A percentile compares a stretch with the other conserved stretches of the same genome.
phyloP scores from a whole-genome alignment of 2,329 filamentous ascomycete genomes.

The Fonsecaea monophora region DNA sequence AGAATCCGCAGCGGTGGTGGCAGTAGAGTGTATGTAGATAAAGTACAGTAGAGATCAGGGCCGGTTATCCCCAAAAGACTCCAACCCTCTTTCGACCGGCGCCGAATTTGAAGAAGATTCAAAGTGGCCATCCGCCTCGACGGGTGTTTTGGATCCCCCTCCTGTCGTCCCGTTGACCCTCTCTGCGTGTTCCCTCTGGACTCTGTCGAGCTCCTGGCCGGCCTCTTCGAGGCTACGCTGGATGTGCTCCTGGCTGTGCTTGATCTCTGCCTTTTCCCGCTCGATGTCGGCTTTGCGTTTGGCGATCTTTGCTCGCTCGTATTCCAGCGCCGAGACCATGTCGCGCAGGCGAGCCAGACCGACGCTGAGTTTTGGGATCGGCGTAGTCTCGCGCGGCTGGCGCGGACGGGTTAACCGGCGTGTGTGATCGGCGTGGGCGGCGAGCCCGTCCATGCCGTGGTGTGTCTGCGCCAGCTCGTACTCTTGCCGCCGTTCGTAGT shows the following conservation, averaged over 20 bases:
- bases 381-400: slow-evolving; percentile 36
- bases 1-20: not conserved
- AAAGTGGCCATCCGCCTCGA: slow-evolving; percentile 6
- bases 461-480: slow-evolving; percentile 88
- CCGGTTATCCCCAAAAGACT: slow-evolving; percentile 28
- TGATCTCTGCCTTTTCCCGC: slow-evolving; percentile 33
- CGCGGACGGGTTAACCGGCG: slow-evolving; percentile 32
- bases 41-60: not conserved
- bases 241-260: slow-evolving; percentile 31
- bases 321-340: slow-evolving; percentile 31
- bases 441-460: slow-evolving; percentile 78
- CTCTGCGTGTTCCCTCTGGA: slow-evolving; percentile 26
- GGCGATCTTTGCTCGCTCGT: slow-evolving; percentile 31
- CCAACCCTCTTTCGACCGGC: slow-evolving; percentile 28
- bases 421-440: slow-evolving; percentile 25
- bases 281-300: slow-evolving; percentile 33
- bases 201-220: slow-evolving; percentile 34
- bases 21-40: not conserved
- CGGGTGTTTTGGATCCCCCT: not conserved
- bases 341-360: slow-evolving; percentile 35
- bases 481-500: slow-evolving; percentile 71
- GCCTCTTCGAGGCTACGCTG: slow-evolving; percentile 37
- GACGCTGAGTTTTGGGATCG: slow-evolving; percentile 37
- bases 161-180: not conserved
- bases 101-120: not conserved